Evolutionary conservation across 495 filamentous ascomycete species (phyloP).

Genomic region (Mytilinidion resinicola): DNA sequence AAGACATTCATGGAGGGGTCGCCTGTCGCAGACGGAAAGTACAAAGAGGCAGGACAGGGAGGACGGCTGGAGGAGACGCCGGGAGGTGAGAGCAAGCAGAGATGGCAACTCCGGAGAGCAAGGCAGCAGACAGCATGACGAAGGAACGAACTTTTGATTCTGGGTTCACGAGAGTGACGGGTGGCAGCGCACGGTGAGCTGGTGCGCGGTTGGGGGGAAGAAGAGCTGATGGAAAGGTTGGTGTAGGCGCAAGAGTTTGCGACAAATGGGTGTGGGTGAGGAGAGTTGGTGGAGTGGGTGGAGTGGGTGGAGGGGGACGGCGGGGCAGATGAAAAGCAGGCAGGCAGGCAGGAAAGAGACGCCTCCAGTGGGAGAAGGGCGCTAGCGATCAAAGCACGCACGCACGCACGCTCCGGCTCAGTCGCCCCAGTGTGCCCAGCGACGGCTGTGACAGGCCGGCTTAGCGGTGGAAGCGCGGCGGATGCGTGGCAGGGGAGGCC

Average conservation of each 20-base stretch:
- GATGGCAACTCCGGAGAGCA: constrained; percentile 13
- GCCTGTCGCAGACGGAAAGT: constrained; percentile 25
- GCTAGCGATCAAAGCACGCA: constrained; percentile 22
- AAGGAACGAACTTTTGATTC: constrained; percentile 29
- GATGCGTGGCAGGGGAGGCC: not conserved
- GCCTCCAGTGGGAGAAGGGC: constrained; percentile 18
- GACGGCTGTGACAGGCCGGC: too few species aligned
- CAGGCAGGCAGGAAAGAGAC: constrained; percentile 7
- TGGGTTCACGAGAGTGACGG: constrained; percentile 2
- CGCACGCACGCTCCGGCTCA: constrained; percentile 14
- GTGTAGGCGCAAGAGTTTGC: not conserved
- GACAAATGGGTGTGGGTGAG: not conserved
- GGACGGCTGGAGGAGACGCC: constrained; percentile 3
- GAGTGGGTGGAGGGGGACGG: constrained; percentile 12
- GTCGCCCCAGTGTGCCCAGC: too few species aligned
- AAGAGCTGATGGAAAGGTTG: not conserved
- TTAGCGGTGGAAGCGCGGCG: too few species aligned
- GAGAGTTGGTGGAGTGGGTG: not conserved
- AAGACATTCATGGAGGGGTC: constrained; percentile 20
- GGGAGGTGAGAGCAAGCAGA: constrained; percentile 12
- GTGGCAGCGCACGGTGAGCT: constrained; percentile 1
- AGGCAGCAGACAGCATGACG: constrained; percentile 18
- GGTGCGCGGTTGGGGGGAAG: not conserved
- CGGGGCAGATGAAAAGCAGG: constrained; percentile 24
- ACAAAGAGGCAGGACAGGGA: constrained; percentile 6